Conservation (phyloP, 192 early-diverging fungal genomes). For the Oehlia diaphana region DNA sequence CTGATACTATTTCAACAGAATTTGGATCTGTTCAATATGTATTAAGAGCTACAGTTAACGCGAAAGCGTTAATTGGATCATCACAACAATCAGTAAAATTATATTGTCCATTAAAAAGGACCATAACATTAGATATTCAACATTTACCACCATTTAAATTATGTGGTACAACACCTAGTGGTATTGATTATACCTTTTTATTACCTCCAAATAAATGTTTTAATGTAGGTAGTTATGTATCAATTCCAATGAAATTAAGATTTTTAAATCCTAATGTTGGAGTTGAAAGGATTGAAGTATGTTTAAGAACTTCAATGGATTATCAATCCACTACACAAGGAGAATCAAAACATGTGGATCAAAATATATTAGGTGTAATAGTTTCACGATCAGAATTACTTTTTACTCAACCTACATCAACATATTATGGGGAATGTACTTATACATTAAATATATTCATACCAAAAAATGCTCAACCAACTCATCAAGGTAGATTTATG, state of each 20-base stretch:
- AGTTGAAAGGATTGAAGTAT: constrained; percentile 19
- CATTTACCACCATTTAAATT: constrained; percentile 11
- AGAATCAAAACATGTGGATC: constrained; percentile 12
- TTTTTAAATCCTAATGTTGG: constrained; percentile 8
- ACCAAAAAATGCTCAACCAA: constrained; percentile 13
- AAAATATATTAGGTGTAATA: not conserved
- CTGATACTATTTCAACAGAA: constrained; percentile 8
- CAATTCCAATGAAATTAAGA: constrained; percentile 22
- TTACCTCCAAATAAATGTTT: constrained; percentile 30
- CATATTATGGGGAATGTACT: constrained; percentile 20
- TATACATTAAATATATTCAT: constrained; percentile 25
- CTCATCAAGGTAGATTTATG: constrained; percentile 23
- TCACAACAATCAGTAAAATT: constrained; percentile 1
- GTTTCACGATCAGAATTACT: constrained; percentile 15
- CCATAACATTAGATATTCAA: constrained; percentile 1
- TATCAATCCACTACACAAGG: constrained; percentile 11
- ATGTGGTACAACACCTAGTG: constrained; percentile 16
- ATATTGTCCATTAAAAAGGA: constrained; percentile 12
- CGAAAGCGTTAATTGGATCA: not conserved
- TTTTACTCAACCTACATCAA: not conserved
- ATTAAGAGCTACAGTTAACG: not conserved
- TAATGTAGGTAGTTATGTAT: constrained; percentile 16
- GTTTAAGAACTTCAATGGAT: constrained; percentile 24
- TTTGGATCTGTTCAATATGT: constrained; percentile 7
- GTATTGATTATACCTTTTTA: constrained; percentile 24